phyloP scores from a whole-genome alignment of 2,329 filamentous ascomycete genomes.

The Leptographium flavum region DNA sequence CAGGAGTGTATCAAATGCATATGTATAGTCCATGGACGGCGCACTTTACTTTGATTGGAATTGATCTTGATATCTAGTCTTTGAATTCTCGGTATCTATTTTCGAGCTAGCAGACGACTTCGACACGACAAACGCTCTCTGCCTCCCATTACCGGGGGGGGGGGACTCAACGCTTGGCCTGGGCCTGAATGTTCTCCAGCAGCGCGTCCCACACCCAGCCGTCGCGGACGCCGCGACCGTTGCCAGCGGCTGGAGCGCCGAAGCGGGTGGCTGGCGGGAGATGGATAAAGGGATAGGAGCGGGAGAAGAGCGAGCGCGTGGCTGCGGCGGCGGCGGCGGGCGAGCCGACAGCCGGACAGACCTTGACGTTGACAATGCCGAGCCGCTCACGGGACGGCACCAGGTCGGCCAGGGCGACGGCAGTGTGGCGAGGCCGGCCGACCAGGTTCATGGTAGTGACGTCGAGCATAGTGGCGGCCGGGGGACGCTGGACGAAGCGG shows the following conservation, averaged over 20 bases:
- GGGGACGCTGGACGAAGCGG: conserved; percentile 33
- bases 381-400: conserved; percentile 16
- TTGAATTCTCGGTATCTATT: too few species aligned
- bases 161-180: not conserved
- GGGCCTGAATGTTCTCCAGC: conserved; percentile 12
- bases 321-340: not conserved
- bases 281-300: conserved; percentile 21
- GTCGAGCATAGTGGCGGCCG: conserved; percentile 30
- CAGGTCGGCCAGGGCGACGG: conserved; percentile 21
- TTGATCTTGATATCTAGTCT: too few species aligned
- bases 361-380: conserved; percentile 23
- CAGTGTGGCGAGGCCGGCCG: conserved; percentile 33
- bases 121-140: too few species aligned
- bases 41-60: too few species aligned
- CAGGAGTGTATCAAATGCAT: too few species aligned
- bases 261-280: conserved; percentile 18
- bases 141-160: not conserved
- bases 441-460: conserved; percentile 42
- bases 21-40: too few species aligned
- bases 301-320: not conserved
- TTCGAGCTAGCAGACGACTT: too few species aligned
- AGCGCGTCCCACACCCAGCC: conserved; percentile 24
- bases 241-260: conserved; percentile 11
- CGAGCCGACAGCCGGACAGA: too few species aligned
- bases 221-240: conserved; percentile 12